These are phyloP conservation scores for Colletotrichum tamarilloi DNA, from an alignment of 2,329 filamentous ascomycete genomes.

Conservation along the genomic window DNA sequence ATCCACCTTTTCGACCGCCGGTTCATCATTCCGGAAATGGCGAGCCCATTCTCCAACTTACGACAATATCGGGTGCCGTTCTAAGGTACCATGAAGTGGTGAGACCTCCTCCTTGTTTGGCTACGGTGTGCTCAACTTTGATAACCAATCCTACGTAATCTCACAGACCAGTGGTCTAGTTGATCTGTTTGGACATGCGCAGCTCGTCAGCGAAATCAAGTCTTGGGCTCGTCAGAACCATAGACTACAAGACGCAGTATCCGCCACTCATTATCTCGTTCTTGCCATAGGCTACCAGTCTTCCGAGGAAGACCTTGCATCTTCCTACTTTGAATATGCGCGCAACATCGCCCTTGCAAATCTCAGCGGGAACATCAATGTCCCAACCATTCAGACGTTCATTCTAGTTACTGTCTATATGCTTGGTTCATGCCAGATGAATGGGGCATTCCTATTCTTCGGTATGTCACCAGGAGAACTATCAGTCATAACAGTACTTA, in stretches of 20 bases:
- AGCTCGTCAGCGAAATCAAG: constrained; percentile 52
- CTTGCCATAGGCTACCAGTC: constrained; percentile 61
- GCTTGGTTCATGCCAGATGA: constrained; percentile 66
- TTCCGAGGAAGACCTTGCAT: constrained; percentile 53
- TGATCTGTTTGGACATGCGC: constrained; percentile 58
- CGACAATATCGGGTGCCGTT: constrained; percentile 36
- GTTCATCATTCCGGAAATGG: constrained; percentile 18
- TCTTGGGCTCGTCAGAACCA: constrained; percentile 52
- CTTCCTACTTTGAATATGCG: constrained; percentile 62
- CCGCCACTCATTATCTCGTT: constrained; percentile 57
- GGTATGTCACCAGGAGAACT: constrained; percentile 38
- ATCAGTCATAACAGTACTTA: background rate
- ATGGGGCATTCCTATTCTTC: constrained; percentile 65
- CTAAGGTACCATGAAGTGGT: constrained; percentile 39
- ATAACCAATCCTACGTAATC: constrained; percentile 6
- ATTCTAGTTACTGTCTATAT: constrained; percentile 64
- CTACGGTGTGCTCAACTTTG: background rate
- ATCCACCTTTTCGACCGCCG: constrained; percentile 55
- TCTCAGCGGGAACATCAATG: constrained; percentile 58
- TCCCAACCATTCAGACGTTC: constrained; percentile 62
- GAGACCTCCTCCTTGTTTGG: constrained; percentile 12
- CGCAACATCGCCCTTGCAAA: constrained; percentile 56
- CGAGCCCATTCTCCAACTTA: constrained; percentile 39
- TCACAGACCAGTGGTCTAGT: constrained; percentile 55
- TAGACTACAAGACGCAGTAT: constrained; percentile 49